Evolutionary conservation across 257 asterid genomes (phyloP), one percentile per base, ranked within the genome.

Genomic region (Coffea eugenioides): DNA sequence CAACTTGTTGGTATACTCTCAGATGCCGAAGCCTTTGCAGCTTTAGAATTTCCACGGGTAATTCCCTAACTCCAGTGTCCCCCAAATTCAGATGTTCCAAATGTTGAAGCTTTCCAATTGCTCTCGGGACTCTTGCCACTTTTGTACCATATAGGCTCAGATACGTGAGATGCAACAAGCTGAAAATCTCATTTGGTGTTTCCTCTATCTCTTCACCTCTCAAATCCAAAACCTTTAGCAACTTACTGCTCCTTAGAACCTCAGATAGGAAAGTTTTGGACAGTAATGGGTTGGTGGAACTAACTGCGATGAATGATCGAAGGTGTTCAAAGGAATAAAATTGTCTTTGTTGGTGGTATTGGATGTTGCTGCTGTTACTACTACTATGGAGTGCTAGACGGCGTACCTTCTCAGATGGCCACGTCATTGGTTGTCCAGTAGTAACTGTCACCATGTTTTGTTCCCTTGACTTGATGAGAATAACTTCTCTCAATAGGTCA

Each of bases 21-120:
- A 85, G 39, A 23, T 77, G 76, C 13, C 79, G 70, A 68, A 85
- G 79, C 23, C 39, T 21, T 0, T 46, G 79, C 3, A 83, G 77
- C 51, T 73, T 77, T 25, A 66, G 45, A 21, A 83, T 83, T 39
- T 86, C 80, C 23, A 41, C 68, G 14, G 79, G 85, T 36, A 84
- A 66, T 16, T 73, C 64, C 15, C 14, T 12, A 71, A 81, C 83
- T 4, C 8, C 4, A 49, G 83, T 81, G 0, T 31, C 67, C 43
- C 41, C 52, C 11, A 78, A 68, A 59, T 74, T 71, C 80, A 84
- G 69, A 12, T 36, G 48, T 74, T 84, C 74, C 0, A 81, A 85
- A 18, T 66, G 78, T 61, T 51, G 80, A 46, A 84, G 83, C 49
- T 76, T 74, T 76, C 27, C 9, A 70, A 84, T 78, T 3, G 80